Base-by-base conservation (phyloP, 2,329 filamentous ascomycete species). In the Cryphonectria japonica region DNA sequence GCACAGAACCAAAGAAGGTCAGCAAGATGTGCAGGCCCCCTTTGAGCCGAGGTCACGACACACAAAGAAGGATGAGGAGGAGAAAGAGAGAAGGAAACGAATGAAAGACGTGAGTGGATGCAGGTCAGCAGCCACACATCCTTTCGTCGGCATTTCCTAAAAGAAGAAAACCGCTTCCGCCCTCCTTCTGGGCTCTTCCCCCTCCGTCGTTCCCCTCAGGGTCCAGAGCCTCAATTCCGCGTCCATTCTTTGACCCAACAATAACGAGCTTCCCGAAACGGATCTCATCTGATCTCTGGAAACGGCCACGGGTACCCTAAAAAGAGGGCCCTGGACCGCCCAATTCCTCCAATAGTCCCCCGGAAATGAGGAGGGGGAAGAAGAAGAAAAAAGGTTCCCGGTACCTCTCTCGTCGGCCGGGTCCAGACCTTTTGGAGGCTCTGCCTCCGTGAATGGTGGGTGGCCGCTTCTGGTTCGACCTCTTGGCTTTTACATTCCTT, bases 391-490 rank as follows among this genome's bases (percentile, higher is more conserved):
- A 50, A 11, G 46, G 19, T 13, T 19, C 13, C 29, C 26, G 26
- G 52, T 11, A 13, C 1, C 54, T 19, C 16, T 50, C 46, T n/a
- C 19, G 26, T 32, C 29, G 14, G 54, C 26, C 54, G 54, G 29
- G 54, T 59, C 54, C 26, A 59, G 26, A 39, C 59, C 59, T 11
- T 22, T 22, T 61, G 59, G 59, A 61, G 59, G 59, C 59, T 39
- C 16, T 39, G 32, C 59, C 16, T 61, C 59, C 59, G 54, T 26
- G 29, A 59, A 29, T 5, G 43, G 26, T 32, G 52, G n/a, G 26
- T 29, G 29, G 14, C 26, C 4, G 29, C 7, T 59, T 59, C 6
- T 59, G 54, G 29, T 32, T 32, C 29, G 13, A 59, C 29, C 54
- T 8, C 22, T 22, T n/a, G 26, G 26, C 14, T 32, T 8, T 59